A percentile compares a stretch with the other conserved stretches of the same genome.
Conservation (phyloP, 257 asterid genomes). For the Cruciata laevipes region DNA sequence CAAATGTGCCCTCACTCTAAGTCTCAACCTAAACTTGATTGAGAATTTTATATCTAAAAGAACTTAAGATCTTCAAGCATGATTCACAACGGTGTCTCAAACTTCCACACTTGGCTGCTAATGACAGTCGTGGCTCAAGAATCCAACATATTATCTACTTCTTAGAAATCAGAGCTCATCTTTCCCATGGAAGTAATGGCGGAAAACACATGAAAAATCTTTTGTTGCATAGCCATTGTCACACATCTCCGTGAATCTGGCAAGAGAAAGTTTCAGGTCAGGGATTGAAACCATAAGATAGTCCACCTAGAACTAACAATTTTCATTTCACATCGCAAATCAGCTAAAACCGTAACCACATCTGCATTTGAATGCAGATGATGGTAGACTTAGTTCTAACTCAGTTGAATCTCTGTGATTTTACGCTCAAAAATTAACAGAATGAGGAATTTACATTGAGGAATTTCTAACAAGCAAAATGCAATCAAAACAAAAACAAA, state of each 20-base stretch:
- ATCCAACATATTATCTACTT: not conserved
- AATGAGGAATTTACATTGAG: not conserved
- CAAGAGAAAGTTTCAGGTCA: slow-evolving; percentile 10
- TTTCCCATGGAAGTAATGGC: slow-evolving; percentile 65
- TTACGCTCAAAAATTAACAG: not conserved
- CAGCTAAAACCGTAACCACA: not conserved
- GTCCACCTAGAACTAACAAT: not conserved
- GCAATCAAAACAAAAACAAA: not conserved
- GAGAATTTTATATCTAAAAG: no score
- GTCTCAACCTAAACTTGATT: not conserved
- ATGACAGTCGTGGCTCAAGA: not conserved
- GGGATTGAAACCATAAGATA: not conserved
- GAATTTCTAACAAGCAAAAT: not conserved
- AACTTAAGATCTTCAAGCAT: not conserved
- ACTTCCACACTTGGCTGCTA: not conserved
- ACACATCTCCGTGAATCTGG: slow-evolving; percentile 70
- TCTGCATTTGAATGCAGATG: not conserved
- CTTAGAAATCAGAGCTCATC: slow-evolving; percentile 38
- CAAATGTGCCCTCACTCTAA: no score
- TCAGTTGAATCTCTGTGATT: no score
- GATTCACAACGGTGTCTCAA: not conserved
- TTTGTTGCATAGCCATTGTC: slow-evolving; percentile 46
- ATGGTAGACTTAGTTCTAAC: not conserved
- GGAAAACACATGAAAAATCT: slow-evolving; percentile 86
- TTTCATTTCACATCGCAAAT: not conserved